Conservation (phyloP, 495 filamentous ascomycete species). For the Podospora conica region DNA sequence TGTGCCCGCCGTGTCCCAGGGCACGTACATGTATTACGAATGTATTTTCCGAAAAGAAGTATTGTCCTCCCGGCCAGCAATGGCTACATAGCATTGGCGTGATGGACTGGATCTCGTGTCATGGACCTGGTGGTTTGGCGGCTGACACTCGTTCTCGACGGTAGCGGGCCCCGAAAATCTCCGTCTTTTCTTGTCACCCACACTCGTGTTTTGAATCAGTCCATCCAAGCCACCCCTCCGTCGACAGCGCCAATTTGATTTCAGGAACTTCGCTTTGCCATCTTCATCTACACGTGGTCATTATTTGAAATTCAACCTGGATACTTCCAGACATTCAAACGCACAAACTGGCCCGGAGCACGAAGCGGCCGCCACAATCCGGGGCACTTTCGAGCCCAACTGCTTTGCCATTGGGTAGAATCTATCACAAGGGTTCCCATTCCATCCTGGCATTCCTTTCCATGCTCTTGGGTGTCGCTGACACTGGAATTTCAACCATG, state of each 20-base stretch:
- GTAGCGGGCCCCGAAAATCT: too few species aligned
- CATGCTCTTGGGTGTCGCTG: not conserved
- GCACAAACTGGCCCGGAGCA: not conserved
- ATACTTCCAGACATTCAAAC: not conserved
- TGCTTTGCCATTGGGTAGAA: not conserved
- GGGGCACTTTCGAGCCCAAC: not conserved
- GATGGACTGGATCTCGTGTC: too few species aligned
- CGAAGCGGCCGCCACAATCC: not conserved
- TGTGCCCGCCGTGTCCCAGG: too few species aligned
- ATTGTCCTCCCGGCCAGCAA: too few species aligned
- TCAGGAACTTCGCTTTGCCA: too few species aligned
- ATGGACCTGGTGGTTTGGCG: too few species aligned
- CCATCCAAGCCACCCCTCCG: not conserved
- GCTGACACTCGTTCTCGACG: not conserved
- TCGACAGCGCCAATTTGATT: not conserved
- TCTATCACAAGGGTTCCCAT: not conserved
- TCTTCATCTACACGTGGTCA: not conserved
- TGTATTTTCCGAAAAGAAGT: too few species aligned
- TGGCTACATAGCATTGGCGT: not conserved
- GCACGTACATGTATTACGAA: too few species aligned
- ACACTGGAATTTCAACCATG: not conserved
- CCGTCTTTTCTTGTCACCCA: not conserved
- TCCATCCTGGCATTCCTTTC: not conserved
- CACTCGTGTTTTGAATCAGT: too few species aligned
- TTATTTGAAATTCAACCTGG: not conserved